Evolutionary conservation across 2,329 filamentous ascomycete genomes (phyloP), one percentile per base, ranked within the genome.

Genomic region (Penicillium sp.): DNA sequence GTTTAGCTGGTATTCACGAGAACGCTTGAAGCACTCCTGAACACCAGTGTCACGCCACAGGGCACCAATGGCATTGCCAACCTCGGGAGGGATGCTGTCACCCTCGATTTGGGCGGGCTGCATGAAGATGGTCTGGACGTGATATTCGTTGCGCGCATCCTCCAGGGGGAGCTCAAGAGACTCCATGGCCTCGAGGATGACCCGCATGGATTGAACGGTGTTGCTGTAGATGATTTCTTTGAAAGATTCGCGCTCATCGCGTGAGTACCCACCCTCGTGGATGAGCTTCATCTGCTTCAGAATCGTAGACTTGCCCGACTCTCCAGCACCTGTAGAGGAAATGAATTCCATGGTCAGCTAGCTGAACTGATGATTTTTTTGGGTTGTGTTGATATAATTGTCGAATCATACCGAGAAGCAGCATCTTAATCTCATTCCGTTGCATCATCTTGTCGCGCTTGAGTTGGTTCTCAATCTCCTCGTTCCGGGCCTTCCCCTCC

Each of bases 341-440:
- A 11, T 7, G 16, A n/a, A 19, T 37, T 23, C 18, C 11, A 43
- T 19, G 42, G 49, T 58, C 55, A 47, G 55, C 50, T 58, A 62
- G 24, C 60, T n/a, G n/a, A n/a, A n/a, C n/a, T n/a, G n/a, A n/a
- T n/a, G n/a, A n/a, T n/a, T n/a, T n/a, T n/a, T 24, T 26, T 21
- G 28, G 26, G 11, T 13, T n/a, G 43, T 9, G 10, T 14, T 52
- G 39, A 31, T 26, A 26, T 29, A 26, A n/a, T 16, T 21, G n/a
- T 45, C 16, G 33, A 26, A 54, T 55, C 87, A 73, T 85, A 97
- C 94, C 94, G 71, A 99, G 88, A 71, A 99, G 85, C 69, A 99
- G 83, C 94, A 99, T 97, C 86, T 99, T 99, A 83, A 99, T 99
- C 81, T 99, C 94, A 69, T 99, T 99, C 71, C 93, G 89, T 82